Percentiles rank a stretch among this genome's conserved stretches.
Evolutionary conservation across 179 eudicot genomes (phyloP).

Genomic region (Patellifolia procumbens): DNA sequence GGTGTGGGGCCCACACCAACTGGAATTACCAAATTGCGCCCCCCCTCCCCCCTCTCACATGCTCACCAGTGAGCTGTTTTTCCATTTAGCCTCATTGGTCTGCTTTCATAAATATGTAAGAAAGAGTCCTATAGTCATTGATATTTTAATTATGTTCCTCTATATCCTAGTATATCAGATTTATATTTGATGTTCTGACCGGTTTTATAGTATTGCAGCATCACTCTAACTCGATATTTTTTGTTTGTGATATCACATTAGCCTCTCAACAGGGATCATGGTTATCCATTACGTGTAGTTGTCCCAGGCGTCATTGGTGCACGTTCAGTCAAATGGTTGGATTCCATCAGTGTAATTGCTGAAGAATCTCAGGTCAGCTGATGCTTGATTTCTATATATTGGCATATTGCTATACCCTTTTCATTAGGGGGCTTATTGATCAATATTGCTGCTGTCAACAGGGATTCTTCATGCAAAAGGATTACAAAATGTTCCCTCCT

Average conservation of each 20-base stretch:
- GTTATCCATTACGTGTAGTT: conserved; percentile 88
- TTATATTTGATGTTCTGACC: background rate
- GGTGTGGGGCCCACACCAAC: too few relatives aligned
- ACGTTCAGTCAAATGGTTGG: conserved; percentile 97
- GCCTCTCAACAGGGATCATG: conserved; percentile 95
- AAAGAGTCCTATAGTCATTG: background rate
- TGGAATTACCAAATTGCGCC: too few relatives aligned
- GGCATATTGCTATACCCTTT: background rate
- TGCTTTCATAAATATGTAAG: background rate
- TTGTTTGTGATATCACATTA: conserved; percentile 31
- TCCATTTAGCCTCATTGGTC: background rate
- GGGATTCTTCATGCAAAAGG: conserved; percentile 98
- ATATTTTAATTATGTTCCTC: background rate
- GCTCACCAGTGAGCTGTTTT: too few relatives aligned
- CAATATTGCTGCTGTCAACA: conserved; percentile 31
- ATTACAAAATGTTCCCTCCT: conserved; percentile 97
- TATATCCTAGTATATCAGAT: background rate
- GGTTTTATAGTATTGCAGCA: background rate
- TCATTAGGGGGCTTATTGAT: conserved; percentile 3
- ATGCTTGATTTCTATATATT: conserved; percentile 4
- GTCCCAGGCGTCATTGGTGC: conserved; percentile 99
- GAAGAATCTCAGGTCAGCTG: conserved; percentile 81
- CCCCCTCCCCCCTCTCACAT: too few relatives aligned
- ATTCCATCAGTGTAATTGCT: conserved; percentile 72
- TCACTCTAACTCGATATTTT: conserved; percentile 11